Base-by-base conservation (phyloP, 495 filamentous ascomycete genomes). In the Aspergillus avenaceus region DNA sequence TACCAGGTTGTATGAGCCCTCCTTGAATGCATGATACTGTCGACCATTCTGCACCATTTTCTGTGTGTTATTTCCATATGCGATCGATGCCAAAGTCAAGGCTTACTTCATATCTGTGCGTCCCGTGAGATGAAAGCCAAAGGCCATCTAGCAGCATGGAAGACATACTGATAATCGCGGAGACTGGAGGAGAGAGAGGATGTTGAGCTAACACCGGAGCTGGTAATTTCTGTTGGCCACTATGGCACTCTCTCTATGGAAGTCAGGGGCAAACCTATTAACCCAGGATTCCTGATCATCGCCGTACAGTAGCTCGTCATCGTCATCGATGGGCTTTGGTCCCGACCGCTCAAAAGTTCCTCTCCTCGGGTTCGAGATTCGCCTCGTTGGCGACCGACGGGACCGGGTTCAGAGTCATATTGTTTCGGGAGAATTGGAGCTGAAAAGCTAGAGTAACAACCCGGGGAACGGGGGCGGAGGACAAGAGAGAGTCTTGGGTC, bases 21-120 rank as follows among this genome's bases (percentile, higher is more conserved):
- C 80, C 31, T 80, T 70, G 55, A 84, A 87, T 47, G 73, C 73
- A 55, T 87, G 84, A 58, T 88, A 88, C 36, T 84, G 72, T 34
- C 84, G 69, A 16, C 85, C 85, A 56, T 88, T 88, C 58, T 88
- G n/a, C 28, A 24, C 2, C 5, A 23, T 3, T 41, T 41, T 8
- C 8, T 6, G 2, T 13, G 4, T 23, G 8, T 5, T 9, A n/a
- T 8, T 8, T 9, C 4, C 4, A 11, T 7, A 6, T 1, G 1
- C n/a, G 3, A 6, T 24, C 1, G 8, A 8, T 9, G 18, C 5
- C 8, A 11, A n/a, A 41, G 8, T 41, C 2, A n/a, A n/a, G n/a
- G n/a, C 38, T 41, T 21, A 41, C 38, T 23, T 41, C 38, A 21
- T 41, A 41, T 24, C 38, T 41, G 8, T 1, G 13, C 13, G 5